Evolutionary conservation across 805 yeast species (phyloP).

Genomic region (Cyberlindnera nakhonratchasimensis): DNA sequence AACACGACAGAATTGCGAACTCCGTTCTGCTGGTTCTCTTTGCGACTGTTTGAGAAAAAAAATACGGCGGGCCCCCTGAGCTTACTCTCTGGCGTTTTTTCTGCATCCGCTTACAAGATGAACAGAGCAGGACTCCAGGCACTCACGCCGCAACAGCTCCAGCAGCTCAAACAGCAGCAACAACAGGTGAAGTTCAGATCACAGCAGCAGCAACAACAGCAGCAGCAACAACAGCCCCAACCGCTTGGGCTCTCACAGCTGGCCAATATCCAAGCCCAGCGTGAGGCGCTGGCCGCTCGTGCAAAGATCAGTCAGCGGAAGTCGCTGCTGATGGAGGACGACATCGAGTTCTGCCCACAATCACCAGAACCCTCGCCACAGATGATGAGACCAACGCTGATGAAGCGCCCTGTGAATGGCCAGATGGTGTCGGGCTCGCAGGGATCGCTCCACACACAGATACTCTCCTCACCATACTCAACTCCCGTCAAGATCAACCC

Average conservation of each 20-base stretch:
- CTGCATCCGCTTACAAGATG: not conserved
- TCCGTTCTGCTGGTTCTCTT: too few relatives aligned
- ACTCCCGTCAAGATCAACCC: slow-evolving; percentile 23
- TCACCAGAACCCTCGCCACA: slow-evolving; percentile 13
- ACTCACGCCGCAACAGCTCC: slow-evolving; percentile 11
- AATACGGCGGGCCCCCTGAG: too few relatives aligned
- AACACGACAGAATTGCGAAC: too few relatives aligned
- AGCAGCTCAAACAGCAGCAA: slow-evolving; percentile 13
- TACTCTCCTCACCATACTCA: slow-evolving; percentile 22
- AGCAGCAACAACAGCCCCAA: slow-evolving; percentile 10
- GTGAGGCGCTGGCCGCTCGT: slow-evolving; percentile 35
- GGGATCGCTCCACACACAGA: not conserved
- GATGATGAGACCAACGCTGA: slow-evolving; percentile 6
- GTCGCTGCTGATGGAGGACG: slow-evolving; percentile 70
- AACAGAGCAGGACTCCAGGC: slow-evolving; percentile 11
- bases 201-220: slow-evolving; percentile 8
- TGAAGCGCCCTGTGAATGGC: slow-evolving; percentile 4
- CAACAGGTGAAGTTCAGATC: slow-evolving; percentile 8
- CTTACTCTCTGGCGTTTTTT: too few relatives aligned
- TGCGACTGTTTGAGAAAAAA: too few relatives aligned
- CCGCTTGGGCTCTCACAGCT: slow-evolving; percentile 16
- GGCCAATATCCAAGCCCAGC: slow-evolving; percentile 20
- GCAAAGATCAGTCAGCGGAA: slow-evolving; percentile 58
- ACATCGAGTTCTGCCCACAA: slow-evolving; percentile 64
- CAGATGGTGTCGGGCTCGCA: slow-evolving; percentile 2